Evolutionary conservation across 2,329 filamentous ascomycete species (phyloP).

Genomic region (Tolypocladium ovalisporum): DNA sequence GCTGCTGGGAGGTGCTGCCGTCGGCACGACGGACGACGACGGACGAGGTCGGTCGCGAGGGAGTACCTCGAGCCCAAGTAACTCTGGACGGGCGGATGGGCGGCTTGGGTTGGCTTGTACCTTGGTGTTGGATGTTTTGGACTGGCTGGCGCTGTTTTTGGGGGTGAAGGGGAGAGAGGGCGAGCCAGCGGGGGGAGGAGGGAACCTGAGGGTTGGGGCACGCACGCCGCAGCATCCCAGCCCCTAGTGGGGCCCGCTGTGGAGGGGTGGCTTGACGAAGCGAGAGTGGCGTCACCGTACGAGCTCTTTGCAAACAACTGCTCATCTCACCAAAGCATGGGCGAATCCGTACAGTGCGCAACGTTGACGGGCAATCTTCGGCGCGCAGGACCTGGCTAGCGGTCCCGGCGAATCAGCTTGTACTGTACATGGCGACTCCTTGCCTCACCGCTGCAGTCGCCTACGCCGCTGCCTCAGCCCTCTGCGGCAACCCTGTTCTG

Average conservation of each 20-base stretch:
- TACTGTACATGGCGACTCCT: not conserved
- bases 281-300: not conserved
- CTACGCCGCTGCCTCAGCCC: not conserved
- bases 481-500: not conserved
- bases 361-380: not conserved
- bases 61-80: conserved; percentile 31
- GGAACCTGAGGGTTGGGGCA: not conserved
- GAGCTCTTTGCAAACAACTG: too few species aligned
- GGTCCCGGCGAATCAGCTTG: not conserved
- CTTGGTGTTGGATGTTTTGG: conserved; percentile 26
- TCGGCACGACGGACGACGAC: conserved; percentile 10
- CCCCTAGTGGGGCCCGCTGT: not conserved
- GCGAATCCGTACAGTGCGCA: not conserved
- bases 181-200: not conserved
- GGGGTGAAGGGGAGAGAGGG: conserved; percentile 19
- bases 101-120: conserved; percentile 5
- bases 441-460: not conserved
- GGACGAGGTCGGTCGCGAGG: conserved; percentile 11
- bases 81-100: conserved; percentile 14
- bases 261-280: conserved; percentile 4
- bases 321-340: too few species aligned
- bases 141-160: conserved; percentile 22
- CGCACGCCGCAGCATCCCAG: conserved; percentile 1
- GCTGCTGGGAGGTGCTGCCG: conserved; percentile 3
- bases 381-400: not conserved